Percentiles rank a stretch among this genome's conserved stretches.
These are phyloP conservation scores for Calonectria pauciramosa DNA, from an alignment of 2,329 filamentous ascomycete genomes.

Conservation along the genomic window DNA sequence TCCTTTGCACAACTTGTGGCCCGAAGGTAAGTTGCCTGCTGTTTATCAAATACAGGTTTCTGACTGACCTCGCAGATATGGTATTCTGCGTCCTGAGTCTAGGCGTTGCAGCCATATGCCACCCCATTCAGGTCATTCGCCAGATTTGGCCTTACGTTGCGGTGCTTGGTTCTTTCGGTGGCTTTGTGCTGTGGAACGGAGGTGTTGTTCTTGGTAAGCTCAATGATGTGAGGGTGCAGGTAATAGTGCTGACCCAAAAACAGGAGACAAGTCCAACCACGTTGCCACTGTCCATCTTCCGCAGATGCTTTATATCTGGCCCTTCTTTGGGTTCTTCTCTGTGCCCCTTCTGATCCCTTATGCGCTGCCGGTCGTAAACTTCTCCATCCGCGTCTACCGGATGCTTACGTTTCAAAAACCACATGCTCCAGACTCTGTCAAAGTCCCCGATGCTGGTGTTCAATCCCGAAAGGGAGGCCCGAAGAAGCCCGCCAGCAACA, in stretches of 20 bases:
- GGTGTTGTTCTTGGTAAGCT: constrained; percentile 86
- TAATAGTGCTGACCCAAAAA: constrained; percentile 40
- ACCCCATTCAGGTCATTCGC: constrained; percentile 60
- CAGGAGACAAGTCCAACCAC: constrained; percentile 95
- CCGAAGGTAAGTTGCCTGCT: constrained; percentile 60
- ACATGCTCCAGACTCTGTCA: background rate
- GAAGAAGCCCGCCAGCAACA: background rate
- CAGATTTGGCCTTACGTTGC: constrained; percentile 72
- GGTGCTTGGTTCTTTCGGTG: constrained; percentile 76
- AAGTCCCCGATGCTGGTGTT: background rate
- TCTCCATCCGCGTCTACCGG: background rate
- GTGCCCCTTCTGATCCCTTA: constrained; percentile 78
- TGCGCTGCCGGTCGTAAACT: constrained; percentile 53
- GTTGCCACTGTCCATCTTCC: constrained; percentile 88
- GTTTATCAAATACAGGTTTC: background rate
- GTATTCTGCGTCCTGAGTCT: constrained; percentile 74
- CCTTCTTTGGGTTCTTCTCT: constrained; percentile 91
- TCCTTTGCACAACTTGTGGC: constrained; percentile 59
- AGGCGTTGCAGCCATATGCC: constrained; percentile 66
- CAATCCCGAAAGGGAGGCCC: constrained; percentile 10
- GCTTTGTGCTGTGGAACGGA: constrained; percentile 88
- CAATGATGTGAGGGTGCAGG: background rate
- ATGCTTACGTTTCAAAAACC: background rate
- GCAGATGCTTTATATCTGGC: constrained; percentile 97
- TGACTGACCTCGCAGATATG: constrained; percentile 59